Base-by-base conservation (phyloP, 305 asterid species). In the Solanum aculeatissimum region DNA sequence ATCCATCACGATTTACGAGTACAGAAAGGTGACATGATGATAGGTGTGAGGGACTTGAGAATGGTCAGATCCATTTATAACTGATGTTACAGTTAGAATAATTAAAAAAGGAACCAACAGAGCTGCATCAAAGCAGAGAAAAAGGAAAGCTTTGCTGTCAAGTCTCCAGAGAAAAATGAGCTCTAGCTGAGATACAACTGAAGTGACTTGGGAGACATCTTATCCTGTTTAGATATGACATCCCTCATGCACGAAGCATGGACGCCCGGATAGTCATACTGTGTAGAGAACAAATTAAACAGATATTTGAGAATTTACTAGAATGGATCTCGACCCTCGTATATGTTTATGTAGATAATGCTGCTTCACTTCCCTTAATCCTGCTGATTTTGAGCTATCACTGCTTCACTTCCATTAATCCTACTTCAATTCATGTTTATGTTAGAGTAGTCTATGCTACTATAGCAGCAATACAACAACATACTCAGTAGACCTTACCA, bases 291-390 rank as follows among this genome's bases (percentile, higher is more conserved):
- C 18, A 65, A 65, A 12, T 65, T 65, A 65, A 29, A 14, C 12
- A 65, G 23, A 1, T 65, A 65, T 29, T 29, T 0, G 68, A 60
- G 82, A 23, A 84, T 88, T 29, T 92, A 93, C 91, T 86, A 90
- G 83, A 88, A 86, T 83, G 91, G 91, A 93, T 93, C 21, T 65
- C 13, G 13, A 65, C 72, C 43, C 43, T 15, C 21, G 13, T 15
- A 0, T 63, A 65, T 29, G 72, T 65, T 12, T 63, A 15, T 29
- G 72, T 65, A 15, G 43, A 29, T 65, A 27, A 15, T 29, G 43
- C 72, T 63, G 42, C 9, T 25, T 62, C 69, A 23, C 27, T 25
- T 62, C 19, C 38, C 27, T 25, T 60, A 21, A n/a, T 60, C 68
- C 68, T 8, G 4, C 70, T 25, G 16, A 62, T 62, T 62, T 57